Base-by-base conservation (phyloP, 2,329 filamentous ascomycete species). In the Parasarocladium wereldwijsianum region DNA sequence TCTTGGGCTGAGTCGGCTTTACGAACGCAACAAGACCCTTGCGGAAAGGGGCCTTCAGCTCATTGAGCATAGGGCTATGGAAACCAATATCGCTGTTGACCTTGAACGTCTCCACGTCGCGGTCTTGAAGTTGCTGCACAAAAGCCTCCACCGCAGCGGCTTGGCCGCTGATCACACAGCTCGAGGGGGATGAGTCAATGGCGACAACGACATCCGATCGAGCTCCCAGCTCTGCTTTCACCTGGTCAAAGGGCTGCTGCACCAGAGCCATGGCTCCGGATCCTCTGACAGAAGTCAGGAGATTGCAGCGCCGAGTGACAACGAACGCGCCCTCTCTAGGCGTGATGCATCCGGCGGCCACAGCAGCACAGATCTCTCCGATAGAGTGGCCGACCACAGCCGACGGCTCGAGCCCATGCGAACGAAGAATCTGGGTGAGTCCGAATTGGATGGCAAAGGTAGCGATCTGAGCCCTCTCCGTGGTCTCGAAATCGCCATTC, bases 21-120 rank as follows among this genome's bases (percentile, higher is more conserved):
- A 35, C 12, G 11, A 5, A 10, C 12, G 21, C 23, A 4, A 20
- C 21, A 9, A 36, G 17, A 3, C 22, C 25, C 4, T 29, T 10
- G 5, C 10, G 7, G 5, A 36, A 16, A 5, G 34, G 32, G 9
- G 14, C 22, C 9, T 15, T 24, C 17, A 36, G 24, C 17, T 29
- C 14, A 5, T 34, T 17, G 4, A 34, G 23, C 16, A 32, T 26
- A 8, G 32, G 32, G 28, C 34, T 36, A 16, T 36, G 34, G 32
- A 36, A 36, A 9, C 32, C 34, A 17, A 36, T 33, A 18, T 36
- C 34, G 10, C 29, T 32, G 13, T 31, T 29, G 15, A 36, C 34
- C 6, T 12, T 27, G 24, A 32, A 32, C 3, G 26, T 24, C 24
- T 34, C 28, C 13, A 34, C 23, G 4, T 15, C 18, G 8, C 17